Evolutionary conservation across 2,329 filamentous ascomycete species (phyloP).

Genomic region (Nemania serpens): DNA sequence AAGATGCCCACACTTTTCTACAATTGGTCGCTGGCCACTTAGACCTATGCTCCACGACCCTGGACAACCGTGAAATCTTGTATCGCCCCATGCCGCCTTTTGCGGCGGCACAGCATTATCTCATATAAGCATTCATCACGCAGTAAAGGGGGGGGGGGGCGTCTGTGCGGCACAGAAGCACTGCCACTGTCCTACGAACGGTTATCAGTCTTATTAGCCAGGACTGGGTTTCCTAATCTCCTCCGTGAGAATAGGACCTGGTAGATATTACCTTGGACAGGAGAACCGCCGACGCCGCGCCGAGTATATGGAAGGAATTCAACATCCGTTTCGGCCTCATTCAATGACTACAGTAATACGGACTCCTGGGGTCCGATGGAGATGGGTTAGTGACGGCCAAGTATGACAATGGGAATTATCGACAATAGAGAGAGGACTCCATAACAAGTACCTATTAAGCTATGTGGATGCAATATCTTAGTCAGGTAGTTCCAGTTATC

Average conservation of each 20-base stretch:
- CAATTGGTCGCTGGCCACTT: neutral
- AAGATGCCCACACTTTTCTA: slow-evolving; percentile 2
- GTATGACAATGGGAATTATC: neutral
- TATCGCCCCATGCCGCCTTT: slow-evolving; percentile 7
- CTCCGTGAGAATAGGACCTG: slow-evolving; percentile 8
- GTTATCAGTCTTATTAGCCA: slow-evolving; percentile 2
- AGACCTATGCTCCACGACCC: neutral
- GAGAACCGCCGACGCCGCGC: slow-evolving; percentile 19
- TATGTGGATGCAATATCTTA: neutral
- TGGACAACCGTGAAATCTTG: slow-evolving; percentile 1
- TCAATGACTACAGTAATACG: neutral
- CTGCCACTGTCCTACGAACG: neutral
- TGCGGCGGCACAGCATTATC: slow-evolving; percentile 15
- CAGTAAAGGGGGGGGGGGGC: slow-evolving; percentile 6
- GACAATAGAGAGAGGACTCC: neutral
- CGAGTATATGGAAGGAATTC: neutral
- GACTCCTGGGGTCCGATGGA: neutral
- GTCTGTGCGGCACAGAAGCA: slow-evolving; percentile 11
- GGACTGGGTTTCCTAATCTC: neutral
- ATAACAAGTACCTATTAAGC: neutral
- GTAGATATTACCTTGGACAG: neutral
- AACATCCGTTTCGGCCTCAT: neutral
- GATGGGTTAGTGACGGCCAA: neutral
- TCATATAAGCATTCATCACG: neutral
- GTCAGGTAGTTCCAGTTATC: too few relatives aligned